Evolutionary conservation across 2,329 filamentous ascomycete species (phyloP).

Genomic region (Lanzia echinophila): DNA sequence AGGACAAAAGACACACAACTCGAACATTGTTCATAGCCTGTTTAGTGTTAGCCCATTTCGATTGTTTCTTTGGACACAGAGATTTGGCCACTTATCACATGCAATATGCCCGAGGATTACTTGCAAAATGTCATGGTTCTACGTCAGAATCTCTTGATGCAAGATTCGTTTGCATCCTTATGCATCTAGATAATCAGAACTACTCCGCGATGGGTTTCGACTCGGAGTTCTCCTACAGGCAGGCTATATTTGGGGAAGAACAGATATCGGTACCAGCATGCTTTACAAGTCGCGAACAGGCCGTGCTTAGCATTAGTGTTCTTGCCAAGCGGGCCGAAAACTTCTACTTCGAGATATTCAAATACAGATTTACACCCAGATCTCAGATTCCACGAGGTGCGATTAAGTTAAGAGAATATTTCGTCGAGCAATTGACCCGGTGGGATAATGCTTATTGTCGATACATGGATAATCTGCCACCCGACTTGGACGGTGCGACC

Average conservation of each 20-base stretch:
- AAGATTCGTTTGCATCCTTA: slow-evolving; percentile 55
- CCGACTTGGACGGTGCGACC: neutral
- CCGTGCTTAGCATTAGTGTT: slow-evolving; percentile 13
- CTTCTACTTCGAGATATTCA: slow-evolving; percentile 18
- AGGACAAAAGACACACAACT: slow-evolving; percentile 3
- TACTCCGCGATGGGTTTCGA: slow-evolving; percentile 27
- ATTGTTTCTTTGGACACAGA: slow-evolving; percentile 34
- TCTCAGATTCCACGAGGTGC: slow-evolving; percentile 9
- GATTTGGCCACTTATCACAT: slow-evolving; percentile 54
- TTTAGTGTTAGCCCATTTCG: slow-evolving; percentile 22
- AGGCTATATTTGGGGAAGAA: neutral
- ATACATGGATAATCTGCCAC: neutral
- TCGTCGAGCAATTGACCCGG: slow-evolving; percentile 1
- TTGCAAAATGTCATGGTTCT: slow-evolving; percentile 14
- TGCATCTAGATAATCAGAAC: slow-evolving; percentile 47
- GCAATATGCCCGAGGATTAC: slow-evolving; percentile 23
- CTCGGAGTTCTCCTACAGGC: slow-evolving; percentile 55
- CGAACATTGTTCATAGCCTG: slow-evolving; percentile 18
- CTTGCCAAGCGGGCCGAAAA: slow-evolving; percentile 37
- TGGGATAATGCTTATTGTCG: slow-evolving; percentile 3
- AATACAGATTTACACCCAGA: slow-evolving; percentile 30
- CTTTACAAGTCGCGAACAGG: slow-evolving; percentile 35
- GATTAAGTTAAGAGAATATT: slow-evolving; percentile 1
- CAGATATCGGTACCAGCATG: neutral
- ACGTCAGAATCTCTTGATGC: slow-evolving; percentile 35